These are phyloP conservation scores for Vickermania ingenoplastis DNA, from an alignment of 208 protist species.

Conservation along the genomic window DNA sequence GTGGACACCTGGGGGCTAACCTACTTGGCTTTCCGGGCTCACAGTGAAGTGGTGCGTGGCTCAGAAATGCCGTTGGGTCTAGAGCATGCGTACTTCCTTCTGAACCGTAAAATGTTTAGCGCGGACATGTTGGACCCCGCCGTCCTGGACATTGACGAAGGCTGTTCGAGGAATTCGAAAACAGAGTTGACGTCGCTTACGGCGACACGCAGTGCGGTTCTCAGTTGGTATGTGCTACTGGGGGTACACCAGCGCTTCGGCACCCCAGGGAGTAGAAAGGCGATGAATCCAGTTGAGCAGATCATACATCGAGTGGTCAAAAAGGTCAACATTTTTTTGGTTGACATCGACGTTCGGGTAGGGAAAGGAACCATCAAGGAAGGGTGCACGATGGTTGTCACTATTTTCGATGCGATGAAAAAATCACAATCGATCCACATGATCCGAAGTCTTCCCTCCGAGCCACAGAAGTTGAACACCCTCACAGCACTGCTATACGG, in stretches of 20 bases:
- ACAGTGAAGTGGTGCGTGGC: slow-evolving; percentile 71
- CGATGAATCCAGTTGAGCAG: slow-evolving; percentile 78
- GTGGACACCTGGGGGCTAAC: slow-evolving; percentile 80
- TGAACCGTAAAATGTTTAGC: slow-evolving; percentile 47
- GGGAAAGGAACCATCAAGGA: slow-evolving; percentile 82
- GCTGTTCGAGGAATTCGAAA: slow-evolving; percentile 21
- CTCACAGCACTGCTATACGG: slow-evolving; percentile 83
- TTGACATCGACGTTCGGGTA: slow-evolving; percentile 83
- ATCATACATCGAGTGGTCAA: slow-evolving; percentile 85
- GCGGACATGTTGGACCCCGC: slow-evolving; percentile 26
- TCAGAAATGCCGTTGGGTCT: slow-evolving; percentile 54
- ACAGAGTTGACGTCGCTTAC: slow-evolving; percentile 9
- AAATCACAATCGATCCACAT: slow-evolving; percentile 72
- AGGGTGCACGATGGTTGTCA: slow-evolving; percentile 88
- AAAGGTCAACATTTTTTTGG: slow-evolving; percentile 84
- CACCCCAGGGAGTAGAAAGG: slow-evolving; percentile 70
- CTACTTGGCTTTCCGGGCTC: slow-evolving; percentile 68
- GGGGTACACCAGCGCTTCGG: slow-evolving; percentile 81
- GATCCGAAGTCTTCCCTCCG: slow-evolving; percentile 82
- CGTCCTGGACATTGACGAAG: slow-evolving; percentile 43
- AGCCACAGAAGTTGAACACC: slow-evolving; percentile 70
- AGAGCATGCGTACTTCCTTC: slow-evolving; percentile 71
- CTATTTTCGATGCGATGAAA: slow-evolving; percentile 82
- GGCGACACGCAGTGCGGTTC: slow-evolving; percentile 41
- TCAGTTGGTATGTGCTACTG: slow-evolving; percentile 73